A percentile compares a stretch with the other conserved stretches of the same genome.
phyloP scores from a whole-genome alignment of 768 basidiomycete genomes.

The Tephrocybe sp. region DNA sequence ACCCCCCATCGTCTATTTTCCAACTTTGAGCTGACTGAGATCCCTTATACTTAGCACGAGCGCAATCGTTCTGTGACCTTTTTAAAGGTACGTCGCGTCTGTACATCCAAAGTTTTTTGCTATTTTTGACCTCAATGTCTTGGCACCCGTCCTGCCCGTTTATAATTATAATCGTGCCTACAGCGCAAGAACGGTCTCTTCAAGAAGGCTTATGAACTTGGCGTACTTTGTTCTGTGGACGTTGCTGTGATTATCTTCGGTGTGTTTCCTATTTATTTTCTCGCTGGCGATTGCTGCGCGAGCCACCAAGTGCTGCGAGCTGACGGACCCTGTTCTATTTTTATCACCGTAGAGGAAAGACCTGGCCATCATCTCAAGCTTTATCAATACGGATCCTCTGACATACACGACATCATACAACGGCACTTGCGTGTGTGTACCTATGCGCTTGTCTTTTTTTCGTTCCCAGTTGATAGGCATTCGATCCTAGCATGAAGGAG shows the following conservation, averaged over 20 bases:
- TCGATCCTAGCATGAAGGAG: constrained; percentile 47
- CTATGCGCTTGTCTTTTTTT: not conserved
- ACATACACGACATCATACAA: constrained; percentile 69
- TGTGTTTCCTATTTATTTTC: constrained; percentile 15
- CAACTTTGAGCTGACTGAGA: constrained; percentile 6
- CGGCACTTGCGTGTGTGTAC: constrained; percentile 52
- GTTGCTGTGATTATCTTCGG: constrained; percentile 87
- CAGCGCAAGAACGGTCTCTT: constrained; percentile 90
- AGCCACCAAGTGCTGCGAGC: constrained; percentile 1
- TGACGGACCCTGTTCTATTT: constrained; percentile 39
- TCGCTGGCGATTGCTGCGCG: constrained; percentile 6
- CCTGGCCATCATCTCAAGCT: constrained; percentile 79
- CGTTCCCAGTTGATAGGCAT: constrained; percentile 1
- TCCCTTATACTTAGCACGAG: constrained; percentile 71
- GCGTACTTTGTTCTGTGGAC: constrained; percentile 87
- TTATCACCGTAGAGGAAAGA: constrained; percentile 62
- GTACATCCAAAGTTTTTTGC: constrained; percentile 38
- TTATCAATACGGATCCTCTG: constrained; percentile 77
- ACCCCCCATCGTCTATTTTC: constrained; percentile 6
- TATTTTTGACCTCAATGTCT: constrained; percentile 62
- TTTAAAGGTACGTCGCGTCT: constrained; percentile 64
- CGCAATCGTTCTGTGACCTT: constrained; percentile 91
- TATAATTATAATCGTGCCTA: constrained; percentile 22
- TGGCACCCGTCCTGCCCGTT: constrained; percentile 39
- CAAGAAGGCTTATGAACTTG: constrained; percentile 90